phyloP scores from a whole-genome alignment of 78 protist species.

The Protostelium mycophagum region DNA sequence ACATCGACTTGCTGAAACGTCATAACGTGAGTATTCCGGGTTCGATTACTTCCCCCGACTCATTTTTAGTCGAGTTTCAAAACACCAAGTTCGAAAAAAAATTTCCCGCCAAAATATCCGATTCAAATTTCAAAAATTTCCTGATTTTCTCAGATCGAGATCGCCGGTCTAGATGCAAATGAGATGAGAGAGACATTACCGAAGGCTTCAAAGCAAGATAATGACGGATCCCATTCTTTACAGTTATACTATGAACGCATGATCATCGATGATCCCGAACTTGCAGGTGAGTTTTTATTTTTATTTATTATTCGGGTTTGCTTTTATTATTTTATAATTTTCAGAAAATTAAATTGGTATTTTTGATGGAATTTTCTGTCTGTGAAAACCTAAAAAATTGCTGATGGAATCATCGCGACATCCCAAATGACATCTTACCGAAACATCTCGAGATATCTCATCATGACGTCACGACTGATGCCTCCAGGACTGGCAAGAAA shows the following conservation, averaged over 20 bases:
- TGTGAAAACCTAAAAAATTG: slow-evolving; percentile 55
- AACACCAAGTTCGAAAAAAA: too few relatives aligned
- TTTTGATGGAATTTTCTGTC: too few relatives aligned
- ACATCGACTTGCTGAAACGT: slow-evolving; percentile 10
- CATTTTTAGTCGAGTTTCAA: too few relatives aligned
- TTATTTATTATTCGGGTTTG: slow-evolving; percentile 45
- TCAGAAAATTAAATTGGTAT: too few relatives aligned
- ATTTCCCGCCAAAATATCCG: too few relatives aligned
- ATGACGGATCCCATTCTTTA: not conserved
- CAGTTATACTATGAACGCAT: not conserved
- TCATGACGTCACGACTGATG: slow-evolving; percentile 8
- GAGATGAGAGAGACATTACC: not conserved
- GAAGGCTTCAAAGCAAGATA: not conserved
- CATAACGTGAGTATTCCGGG: slow-evolving; percentile 16
- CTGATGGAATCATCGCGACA: slow-evolving; percentile 69
- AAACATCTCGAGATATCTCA: slow-evolving; percentile 19
- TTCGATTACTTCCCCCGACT: slow-evolving; percentile 21
- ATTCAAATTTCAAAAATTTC: too few relatives aligned
- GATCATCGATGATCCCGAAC: slow-evolving; percentile 67
- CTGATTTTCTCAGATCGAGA: too few relatives aligned
- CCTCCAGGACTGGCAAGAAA: slow-evolving; percentile 13
- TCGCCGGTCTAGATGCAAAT: not conserved
- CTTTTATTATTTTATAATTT: too few relatives aligned
- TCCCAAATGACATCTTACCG: slow-evolving; percentile 75
- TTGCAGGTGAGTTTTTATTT: slow-evolving; percentile 8